phyloP scores from a whole-genome alignment of 257 asterid species.

The Cinchona pubescens region DNA sequence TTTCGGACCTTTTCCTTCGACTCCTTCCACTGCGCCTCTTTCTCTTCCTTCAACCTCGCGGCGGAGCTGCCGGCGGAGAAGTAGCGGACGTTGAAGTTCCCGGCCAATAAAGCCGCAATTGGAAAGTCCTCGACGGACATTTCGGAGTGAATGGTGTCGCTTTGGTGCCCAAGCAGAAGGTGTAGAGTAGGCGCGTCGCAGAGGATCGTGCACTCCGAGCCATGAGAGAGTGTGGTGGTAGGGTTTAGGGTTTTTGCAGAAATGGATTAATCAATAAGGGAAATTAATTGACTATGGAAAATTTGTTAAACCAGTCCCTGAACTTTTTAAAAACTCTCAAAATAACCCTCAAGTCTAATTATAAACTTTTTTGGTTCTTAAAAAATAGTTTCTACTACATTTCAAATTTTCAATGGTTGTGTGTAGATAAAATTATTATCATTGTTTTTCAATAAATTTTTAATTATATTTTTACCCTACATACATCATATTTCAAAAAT shows the following conservation, averaged over 20 bases:
- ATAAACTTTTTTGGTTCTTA: background rate
- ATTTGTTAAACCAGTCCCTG: background rate
- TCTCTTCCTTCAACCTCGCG: slow-evolving; percentile 68
- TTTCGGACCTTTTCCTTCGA: slow-evolving; percentile 76
- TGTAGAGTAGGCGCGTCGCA: slow-evolving; percentile 62
- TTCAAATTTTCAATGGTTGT: too few relatives aligned
- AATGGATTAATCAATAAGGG: background rate
- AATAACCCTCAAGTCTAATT: background rate
- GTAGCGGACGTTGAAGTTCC: slow-evolving; percentile 55
- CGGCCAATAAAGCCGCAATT: slow-evolving; percentile 49
- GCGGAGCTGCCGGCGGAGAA: slow-evolving; percentile 72
- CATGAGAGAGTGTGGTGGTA: slow-evolving; percentile 39
- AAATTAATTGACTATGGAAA: background rate
- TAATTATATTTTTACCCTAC: too few relatives aligned
- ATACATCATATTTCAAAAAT: too few relatives aligned
- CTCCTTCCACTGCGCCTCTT: slow-evolving; percentile 78
- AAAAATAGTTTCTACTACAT: too few relatives aligned
- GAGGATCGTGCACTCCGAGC: slow-evolving; percentile 65
- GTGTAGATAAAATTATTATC: too few relatives aligned
- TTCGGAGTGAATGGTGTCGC: slow-evolving; percentile 19
- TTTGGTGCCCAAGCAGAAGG: slow-evolving; percentile 34
- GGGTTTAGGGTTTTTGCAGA: slow-evolving; percentile 37
- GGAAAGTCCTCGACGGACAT: slow-evolving; percentile 33
- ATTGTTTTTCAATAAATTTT: too few relatives aligned
- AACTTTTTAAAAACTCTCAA: background rate